Conservation (phyloP, 495 filamentous ascomycete species). For the Hyaloscypha variabilis region DNA sequence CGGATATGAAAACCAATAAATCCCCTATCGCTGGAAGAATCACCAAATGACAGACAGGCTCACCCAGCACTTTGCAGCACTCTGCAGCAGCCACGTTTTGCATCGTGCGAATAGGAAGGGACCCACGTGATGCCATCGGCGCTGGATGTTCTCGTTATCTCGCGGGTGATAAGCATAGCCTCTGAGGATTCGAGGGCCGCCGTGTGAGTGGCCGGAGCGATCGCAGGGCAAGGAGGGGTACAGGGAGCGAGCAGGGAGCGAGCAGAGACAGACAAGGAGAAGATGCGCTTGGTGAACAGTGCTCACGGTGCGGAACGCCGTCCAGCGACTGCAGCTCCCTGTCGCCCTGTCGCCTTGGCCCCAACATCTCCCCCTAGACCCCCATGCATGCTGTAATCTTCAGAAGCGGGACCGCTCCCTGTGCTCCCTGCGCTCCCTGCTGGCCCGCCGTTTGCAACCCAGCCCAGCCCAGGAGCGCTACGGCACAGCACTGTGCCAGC, state of each 20-base stretch:
- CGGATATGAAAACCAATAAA: not conserved
- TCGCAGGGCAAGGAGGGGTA: too few relatives aligned
- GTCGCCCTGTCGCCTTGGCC: not conserved
- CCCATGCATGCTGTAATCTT: slow-evolving; percentile 5
- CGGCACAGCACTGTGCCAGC: too few relatives aligned
- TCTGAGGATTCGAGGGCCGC: not conserved
- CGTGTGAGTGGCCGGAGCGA: not conserved
- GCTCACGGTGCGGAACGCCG: not conserved
- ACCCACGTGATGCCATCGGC: not conserved
- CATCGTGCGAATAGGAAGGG: not conserved
- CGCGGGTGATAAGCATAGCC: slow-evolving; percentile 5
- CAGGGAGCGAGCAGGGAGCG: too few relatives aligned
- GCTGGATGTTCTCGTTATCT: not conserved
- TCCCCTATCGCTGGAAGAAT: not conserved
- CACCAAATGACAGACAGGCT: not conserved
- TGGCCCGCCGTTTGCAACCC: not conserved
- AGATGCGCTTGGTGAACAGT: not conserved
- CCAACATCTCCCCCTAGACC: not conserved
- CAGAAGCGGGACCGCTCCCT: not conserved
- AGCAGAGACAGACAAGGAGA: not conserved
- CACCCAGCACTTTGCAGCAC: not conserved
- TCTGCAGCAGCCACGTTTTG: slow-evolving; percentile 1
- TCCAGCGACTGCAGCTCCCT: not conserved
- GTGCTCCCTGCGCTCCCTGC: not conserved
- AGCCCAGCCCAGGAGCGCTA: not conserved